Conservation (phyloP, 108 stramenopile species). For the Skeletonema marinoi region DNA sequence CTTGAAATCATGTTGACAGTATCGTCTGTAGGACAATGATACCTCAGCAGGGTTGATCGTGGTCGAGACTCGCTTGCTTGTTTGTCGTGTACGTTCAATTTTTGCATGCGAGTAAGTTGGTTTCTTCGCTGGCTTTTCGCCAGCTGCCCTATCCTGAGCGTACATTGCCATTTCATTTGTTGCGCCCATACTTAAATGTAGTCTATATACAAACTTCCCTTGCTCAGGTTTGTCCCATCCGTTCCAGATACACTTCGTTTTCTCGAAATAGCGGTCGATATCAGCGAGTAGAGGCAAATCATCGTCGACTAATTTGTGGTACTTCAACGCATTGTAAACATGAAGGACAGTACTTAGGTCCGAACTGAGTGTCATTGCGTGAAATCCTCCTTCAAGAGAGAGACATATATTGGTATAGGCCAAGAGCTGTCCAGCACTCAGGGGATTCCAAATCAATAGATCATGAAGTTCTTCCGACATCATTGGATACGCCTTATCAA, state of each 20-base stretch:
- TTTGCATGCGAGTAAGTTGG: background rate
- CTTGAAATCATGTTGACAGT: constrained; percentile 2
- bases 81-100: background rate
- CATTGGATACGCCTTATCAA: background rate
- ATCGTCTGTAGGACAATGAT: constrained; percentile 1
- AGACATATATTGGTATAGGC: background rate
- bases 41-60: constrained; percentile 1
- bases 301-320: constrained; percentile 1
- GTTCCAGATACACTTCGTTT: background rate
- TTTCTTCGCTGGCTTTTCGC: background rate
- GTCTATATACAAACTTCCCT: background rate
- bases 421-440: background rate
- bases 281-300: background rate
- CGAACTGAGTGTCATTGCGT: background rate
- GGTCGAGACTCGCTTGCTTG: constrained; percentile 4
- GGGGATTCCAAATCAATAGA: constrained; percentile 1
- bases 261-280: constrained; percentile 3
- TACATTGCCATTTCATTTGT: constrained; percentile 2
- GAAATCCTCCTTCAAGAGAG: background rate
- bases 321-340: background rate
- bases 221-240: background rate
- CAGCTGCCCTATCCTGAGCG: background rate
- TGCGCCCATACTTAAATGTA: background rate
- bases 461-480: background rate
- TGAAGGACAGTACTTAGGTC: background rate